phyloP scores from a whole-genome alignment of 2,329 filamentous ascomycete species.

The Simplicillium aogashimaense region DNA sequence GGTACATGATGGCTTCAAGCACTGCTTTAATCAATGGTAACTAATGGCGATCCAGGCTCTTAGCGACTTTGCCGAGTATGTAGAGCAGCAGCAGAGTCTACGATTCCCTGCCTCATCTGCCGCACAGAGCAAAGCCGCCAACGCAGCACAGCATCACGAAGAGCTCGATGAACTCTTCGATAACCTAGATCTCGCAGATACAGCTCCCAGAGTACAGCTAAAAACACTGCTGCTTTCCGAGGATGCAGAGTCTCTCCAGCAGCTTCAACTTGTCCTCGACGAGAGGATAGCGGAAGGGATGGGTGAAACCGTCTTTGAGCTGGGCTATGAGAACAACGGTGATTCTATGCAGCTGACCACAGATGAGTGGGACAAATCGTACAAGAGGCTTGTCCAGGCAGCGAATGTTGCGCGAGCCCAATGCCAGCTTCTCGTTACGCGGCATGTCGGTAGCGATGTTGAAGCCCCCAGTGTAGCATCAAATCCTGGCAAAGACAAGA shows the following conservation, averaged over 20 bases:
- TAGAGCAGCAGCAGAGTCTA: conserved; percentile 81
- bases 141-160: conserved; percentile 48
- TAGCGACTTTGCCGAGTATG: conserved; percentile 95
- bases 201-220: conserved; percentile 55
- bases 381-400: conserved; percentile 54
- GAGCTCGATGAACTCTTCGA: conserved; percentile 91
- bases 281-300: conserved; percentile 70
- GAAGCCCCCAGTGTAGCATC: conserved; percentile 52
- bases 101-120: conserved; percentile 43
- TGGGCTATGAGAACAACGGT: conserved; percentile 84
- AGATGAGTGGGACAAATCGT: conserved; percentile 65
- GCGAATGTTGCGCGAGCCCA: conserved; percentile 59
- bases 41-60: conserved; percentile 46
- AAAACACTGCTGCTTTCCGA: conserved; percentile 65
- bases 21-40: neutral
- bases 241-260: conserved; percentile 49
- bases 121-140: conserved; percentile 14
- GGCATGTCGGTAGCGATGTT: conserved; percentile 70
- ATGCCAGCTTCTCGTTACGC: conserved; percentile 77
- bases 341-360: conserved; percentile 71
- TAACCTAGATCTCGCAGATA: conserved; percentile 72
- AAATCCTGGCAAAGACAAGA: conserved; percentile 56
- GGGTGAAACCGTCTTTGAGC: conserved; percentile 83
- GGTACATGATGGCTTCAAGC: conserved; percentile 34
- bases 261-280: conserved; percentile 56